Evolutionary conservation across 352 stramenopile species (phyloP).

Genomic region (Plasmopara viticola): DNA sequence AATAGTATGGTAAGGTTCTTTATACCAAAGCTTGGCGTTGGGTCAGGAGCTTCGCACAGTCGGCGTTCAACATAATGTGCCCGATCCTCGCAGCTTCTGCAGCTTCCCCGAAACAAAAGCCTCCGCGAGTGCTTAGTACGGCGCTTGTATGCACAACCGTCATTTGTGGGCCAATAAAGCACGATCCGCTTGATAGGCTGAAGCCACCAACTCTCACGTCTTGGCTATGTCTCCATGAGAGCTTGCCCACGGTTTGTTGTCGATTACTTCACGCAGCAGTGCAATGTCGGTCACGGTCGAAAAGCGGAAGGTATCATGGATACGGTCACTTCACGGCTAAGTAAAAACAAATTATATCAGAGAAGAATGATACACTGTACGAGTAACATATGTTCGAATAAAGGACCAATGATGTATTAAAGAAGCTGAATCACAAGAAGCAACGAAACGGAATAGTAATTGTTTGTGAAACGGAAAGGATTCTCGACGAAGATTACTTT

Average conservation of each 20-base stretch:
- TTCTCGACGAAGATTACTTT: too few relatives aligned
- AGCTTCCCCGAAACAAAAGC: slow-evolving; percentile 13
- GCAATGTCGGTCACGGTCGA: slow-evolving; percentile 23
- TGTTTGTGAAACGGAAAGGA: too few relatives aligned
- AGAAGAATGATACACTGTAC: too few relatives aligned
- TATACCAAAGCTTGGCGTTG: slow-evolving; percentile 15
- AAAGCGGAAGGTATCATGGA: slow-evolving; percentile 26
- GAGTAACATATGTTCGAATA: too few relatives aligned
- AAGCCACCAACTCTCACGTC: slow-evolving; percentile 17
- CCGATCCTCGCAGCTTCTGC: slow-evolving; percentile 16
- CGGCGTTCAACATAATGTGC: slow-evolving; percentile 15
- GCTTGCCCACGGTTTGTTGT: slow-evolving; percentile 20
- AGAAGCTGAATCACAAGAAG: too few relatives aligned
- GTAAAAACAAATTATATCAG: too few relatives aligned
- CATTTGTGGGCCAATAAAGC: slow-evolving; percentile 6
- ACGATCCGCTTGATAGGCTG: slow-evolving; percentile 2
- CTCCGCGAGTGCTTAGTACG: slow-evolving; percentile 20
- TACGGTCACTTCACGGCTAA: slow-evolving; percentile 14
- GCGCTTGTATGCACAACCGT: slow-evolving; percentile 18
- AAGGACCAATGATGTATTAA: too few relatives aligned
- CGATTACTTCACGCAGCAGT: slow-evolving; percentile 17
- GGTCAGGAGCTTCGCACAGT: slow-evolving; percentile 16
- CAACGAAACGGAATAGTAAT: too few relatives aligned
- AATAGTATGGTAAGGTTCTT: not conserved
- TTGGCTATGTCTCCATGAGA: slow-evolving; percentile 21